Evolutionary conservation across 768 basidiomycete species (phyloP), one percentile per base, ranked within the genome.

Genomic region (Podaxis sp.): DNA sequence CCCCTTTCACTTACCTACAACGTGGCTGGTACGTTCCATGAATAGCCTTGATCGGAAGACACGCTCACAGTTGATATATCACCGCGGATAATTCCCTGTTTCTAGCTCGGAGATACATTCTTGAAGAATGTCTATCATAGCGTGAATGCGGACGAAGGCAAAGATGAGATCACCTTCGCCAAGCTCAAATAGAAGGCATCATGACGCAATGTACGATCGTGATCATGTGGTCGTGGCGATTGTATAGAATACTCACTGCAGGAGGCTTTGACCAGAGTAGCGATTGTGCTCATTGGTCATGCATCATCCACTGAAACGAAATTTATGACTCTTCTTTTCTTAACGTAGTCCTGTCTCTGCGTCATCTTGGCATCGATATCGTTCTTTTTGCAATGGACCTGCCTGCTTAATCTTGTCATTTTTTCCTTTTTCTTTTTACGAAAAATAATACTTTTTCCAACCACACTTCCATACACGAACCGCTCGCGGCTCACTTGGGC

Each of bases 21-120:
- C 84, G 58, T 90, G 88, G 89, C 77, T 91, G 67, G 85, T 89
- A 63, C 76, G 87, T 72, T 64, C 67, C 33, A 22, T 28, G 22
- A 33, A 17, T 17, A 8, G n/a, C 53, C 8, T 22, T 36, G 41
- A 26, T 50, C 51, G 7, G 22, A 28, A 30, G 44, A 24, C 57
- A 44, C 6, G 28, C 50, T 38, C 17, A 54, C n/a, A 10, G 44
- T 30, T 20, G 36, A 30, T 20, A n/a, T 20, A 36, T 54, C 30
- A 17, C 4, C 6, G 17, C 12, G 52, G 28, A 53, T 20, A 7
- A 13, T 50, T 20, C 17, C 49, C 12, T 15, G 17, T 53, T 41
- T 49, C 5, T 20, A 77, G 74, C 69, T 79, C 15, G 78, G 78
- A 7, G 76, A 77, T 60, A 73, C 74, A n/a, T 80, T 80, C 67